phyloP scores from a whole-genome alignment of 805 yeast genomes.

The Teunomyces pallodes region DNA sequence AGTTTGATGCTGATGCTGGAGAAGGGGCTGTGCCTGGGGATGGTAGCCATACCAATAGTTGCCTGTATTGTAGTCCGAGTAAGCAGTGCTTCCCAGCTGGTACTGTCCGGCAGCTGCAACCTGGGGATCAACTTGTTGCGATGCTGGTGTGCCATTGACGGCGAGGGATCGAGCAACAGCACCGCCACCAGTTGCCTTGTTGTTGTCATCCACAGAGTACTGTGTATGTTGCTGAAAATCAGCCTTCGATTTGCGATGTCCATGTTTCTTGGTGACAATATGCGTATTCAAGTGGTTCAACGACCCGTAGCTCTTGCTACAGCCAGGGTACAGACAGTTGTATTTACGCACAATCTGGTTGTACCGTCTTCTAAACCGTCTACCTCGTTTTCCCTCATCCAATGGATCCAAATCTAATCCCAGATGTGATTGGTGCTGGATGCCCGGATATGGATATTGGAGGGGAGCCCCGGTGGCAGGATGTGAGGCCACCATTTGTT shows the following conservation, averaged over 20 bases:
- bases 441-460: not conserved
- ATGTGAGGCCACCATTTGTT: not conserved
- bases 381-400: constrained; percentile 24
- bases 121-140: not conserved
- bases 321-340: constrained; percentile 36
- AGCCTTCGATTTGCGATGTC: constrained; percentile 40
- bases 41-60: constrained; percentile 17
- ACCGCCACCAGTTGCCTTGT: not conserved
- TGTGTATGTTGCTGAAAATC: constrained; percentile 27
- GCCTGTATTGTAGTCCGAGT: constrained; percentile 10
- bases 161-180: not conserved
- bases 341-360: constrained; percentile 34
- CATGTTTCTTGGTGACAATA: constrained; percentile 44
- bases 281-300: constrained; percentile 44
- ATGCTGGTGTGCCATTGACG: not conserved
- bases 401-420: constrained; percentile 13
- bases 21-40: constrained; percentile 1
- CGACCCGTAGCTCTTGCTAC: constrained; percentile 42
- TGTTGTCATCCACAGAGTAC: not conserved
- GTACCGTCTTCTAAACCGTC: constrained; percentile 34
- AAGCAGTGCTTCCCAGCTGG: constrained; percentile 1
- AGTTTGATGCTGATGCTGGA: not conserved
- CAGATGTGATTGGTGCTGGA: constrained; percentile 8
- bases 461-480: constrained; percentile 2
- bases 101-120: constrained; percentile 3